Conservation (phyloP, 306 rosid genomes). For the Prunus mongolica region DNA sequence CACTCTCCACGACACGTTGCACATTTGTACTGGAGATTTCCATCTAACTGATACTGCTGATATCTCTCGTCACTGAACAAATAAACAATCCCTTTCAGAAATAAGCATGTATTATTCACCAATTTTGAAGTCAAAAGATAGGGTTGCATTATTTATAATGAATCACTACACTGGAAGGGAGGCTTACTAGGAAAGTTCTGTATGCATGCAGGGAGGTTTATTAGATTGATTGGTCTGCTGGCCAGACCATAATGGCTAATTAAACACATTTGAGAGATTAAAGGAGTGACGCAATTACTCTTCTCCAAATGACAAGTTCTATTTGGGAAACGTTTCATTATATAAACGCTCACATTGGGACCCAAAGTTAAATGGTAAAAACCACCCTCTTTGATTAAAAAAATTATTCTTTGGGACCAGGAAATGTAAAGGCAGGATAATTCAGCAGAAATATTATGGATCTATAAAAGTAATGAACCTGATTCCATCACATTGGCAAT, state of each 20-base stretch:
- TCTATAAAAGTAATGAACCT: slow-evolving; percentile 45
- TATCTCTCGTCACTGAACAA: slow-evolving; percentile 87
- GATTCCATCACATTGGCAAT: slow-evolving; percentile 94
- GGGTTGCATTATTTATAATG: not conserved
- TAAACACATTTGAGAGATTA: not conserved
- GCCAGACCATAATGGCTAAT: not conserved
- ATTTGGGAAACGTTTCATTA: not conserved
- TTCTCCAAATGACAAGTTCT: not conserved
- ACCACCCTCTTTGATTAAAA: not conserved
- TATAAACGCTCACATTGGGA: not conserved
- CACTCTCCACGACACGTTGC: slow-evolving; percentile 98
- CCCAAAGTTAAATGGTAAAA: too few relatives aligned
- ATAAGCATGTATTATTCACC: slow-evolving; percentile 22
- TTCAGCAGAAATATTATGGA: not conserved
- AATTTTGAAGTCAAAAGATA: slow-evolving; percentile 6
- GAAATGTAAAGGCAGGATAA: not conserved
- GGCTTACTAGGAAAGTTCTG: not conserved
- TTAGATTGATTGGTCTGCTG: not conserved
- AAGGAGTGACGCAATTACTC: not conserved
- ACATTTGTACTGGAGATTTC: slow-evolving; percentile 89
- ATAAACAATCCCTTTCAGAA: slow-evolving; percentile 7
- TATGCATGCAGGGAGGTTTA: not conserved
- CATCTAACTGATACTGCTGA: slow-evolving; percentile 86
- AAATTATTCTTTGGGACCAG: not conserved
- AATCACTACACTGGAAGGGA: not conserved